These are phyloP conservation scores for Talaromyces sp. DNA, from an alignment of 2,329 filamentous ascomycete species.

Conservation along the genomic window DNA sequence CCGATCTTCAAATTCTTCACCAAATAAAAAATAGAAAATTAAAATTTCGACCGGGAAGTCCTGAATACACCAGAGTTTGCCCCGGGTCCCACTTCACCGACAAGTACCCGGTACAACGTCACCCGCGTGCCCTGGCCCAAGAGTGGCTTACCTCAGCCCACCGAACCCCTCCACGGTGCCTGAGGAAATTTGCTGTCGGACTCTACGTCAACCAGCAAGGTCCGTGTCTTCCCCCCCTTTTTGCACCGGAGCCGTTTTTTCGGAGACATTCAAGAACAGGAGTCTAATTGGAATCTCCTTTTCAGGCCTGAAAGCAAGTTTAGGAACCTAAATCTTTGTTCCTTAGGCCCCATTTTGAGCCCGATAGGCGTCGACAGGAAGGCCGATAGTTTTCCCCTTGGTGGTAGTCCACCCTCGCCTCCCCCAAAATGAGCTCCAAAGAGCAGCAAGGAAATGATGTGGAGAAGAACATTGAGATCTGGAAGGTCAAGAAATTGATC, in stretches of 20 bases:
- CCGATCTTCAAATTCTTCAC: not conserved
- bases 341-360: conserved; percentile 21
- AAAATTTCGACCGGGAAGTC: not conserved
- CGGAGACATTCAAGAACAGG: conserved; percentile 1
- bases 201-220: conserved; percentile 24
- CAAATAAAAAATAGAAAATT: not conserved
- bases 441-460: conserved; percentile 77
- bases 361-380: conserved; percentile 27
- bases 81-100: not conserved
- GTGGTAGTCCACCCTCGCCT: conserved; percentile 31
- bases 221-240: conserved; percentile 3
- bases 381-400: conserved; percentile 23
- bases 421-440: conserved; percentile 78
- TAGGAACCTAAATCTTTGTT: conserved; percentile 24
- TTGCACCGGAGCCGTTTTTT: not conserved
- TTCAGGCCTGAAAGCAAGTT: conserved; percentile 1
- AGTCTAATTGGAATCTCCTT: conserved; percentile 8
- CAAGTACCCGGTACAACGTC: conserved; percentile 3
- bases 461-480: conserved; percentile 91
- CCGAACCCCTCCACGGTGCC: conserved; percentile 36
- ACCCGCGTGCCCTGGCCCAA: conserved; percentile 5
- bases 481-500: conserved; percentile 99
- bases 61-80: not conserved
- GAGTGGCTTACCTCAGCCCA: conserved; percentile 35
- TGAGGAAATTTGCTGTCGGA: conserved; percentile 41